Percentiles rank a stretch among this genome's conserved stretches.
These are phyloP conservation scores for Candida albicans DNA, from an alignment of 1,139 yeast genomes.

Conservation along the genomic window DNA sequence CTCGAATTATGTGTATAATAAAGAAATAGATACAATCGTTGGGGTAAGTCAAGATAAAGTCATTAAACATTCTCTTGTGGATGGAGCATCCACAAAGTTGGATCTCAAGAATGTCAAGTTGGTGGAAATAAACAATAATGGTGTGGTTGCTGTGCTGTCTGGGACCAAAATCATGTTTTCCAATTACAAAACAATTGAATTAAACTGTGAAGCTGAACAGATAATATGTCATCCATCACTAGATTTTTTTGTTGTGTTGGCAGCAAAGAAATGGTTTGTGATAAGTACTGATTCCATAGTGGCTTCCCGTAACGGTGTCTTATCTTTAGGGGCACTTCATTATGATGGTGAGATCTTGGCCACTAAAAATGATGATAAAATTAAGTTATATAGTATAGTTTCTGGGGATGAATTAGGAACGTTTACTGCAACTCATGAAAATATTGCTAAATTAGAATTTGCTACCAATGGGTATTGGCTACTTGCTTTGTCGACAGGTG, in stretches of 20 bases:
- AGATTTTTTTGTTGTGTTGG: constrained; percentile 10
- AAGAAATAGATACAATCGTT: background rate
- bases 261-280: constrained; percentile 7
- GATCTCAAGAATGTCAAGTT: background rate
- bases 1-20: constrained; percentile 1
- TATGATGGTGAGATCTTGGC: constrained; percentile 67
- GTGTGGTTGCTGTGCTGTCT: constrained; percentile 4
- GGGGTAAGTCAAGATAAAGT: constrained; percentile 1
- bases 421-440: constrained; percentile 21
- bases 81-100: background rate
- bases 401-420: constrained; percentile 40
- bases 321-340: constrained; percentile 45
- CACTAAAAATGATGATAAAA: constrained; percentile 32
- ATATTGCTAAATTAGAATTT: constrained; percentile 41
- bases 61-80: background rate
- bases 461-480: constrained; percentile 76
- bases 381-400: constrained; percentile 11
- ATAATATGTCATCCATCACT: constrained; percentile 12
- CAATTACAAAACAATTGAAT: constrained; percentile 7
- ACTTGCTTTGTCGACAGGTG: constrained; percentile 25
- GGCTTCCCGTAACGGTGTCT: background rate
- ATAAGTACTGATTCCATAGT: constrained; percentile 3
- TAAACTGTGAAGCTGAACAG: background rate
- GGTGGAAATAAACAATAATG: constrained; percentile 5
- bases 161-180: constrained; percentile 5